phyloP scores from a whole-genome alignment of 768 basidiomycete genomes.

The Xanthoconium purpureum region DNA sequence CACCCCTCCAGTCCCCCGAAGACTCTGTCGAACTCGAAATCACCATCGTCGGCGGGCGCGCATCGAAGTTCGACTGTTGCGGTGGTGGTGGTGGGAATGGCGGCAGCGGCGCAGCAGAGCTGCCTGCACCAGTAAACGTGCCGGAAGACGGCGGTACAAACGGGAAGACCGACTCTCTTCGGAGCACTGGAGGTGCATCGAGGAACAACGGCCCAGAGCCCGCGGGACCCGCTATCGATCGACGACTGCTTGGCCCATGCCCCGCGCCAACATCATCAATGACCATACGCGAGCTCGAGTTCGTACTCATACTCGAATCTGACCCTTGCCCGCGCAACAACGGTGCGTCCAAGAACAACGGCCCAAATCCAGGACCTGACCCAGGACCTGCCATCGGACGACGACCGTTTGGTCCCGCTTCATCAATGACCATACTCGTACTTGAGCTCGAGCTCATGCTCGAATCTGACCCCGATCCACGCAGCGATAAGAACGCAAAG shows the following conservation, averaged over 20 bases:
- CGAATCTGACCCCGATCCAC: slow-evolving; percentile 18
- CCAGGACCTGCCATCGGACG: slow-evolving; percentile 2
- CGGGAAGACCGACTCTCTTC: slow-evolving; percentile 13
- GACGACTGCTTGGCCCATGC: background rate
- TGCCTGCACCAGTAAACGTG: slow-evolving; percentile 1
- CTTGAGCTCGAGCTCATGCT: slow-evolving; percentile 15
- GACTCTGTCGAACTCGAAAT: slow-evolving; percentile 10
- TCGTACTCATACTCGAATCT: slow-evolving; percentile 15
- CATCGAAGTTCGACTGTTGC: slow-evolving; percentile 3
- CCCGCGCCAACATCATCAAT: slow-evolving; percentile 8
- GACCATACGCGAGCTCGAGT: slow-evolving; percentile 8
- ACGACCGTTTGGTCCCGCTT: slow-evolving; percentile 1
- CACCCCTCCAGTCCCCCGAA: slow-evolving; percentile 14
- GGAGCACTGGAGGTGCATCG: slow-evolving; percentile 4
- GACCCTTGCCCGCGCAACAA: slow-evolving; percentile 17
- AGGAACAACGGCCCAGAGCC: slow-evolving; percentile 7
- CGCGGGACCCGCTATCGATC: background rate
- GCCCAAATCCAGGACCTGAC: background rate
- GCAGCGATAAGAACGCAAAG: slow-evolving; percentile 14
- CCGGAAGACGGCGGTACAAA: slow-evolving; percentile 7
- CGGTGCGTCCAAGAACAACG: slow-evolving; percentile 9
- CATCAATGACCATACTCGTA: slow-evolving; percentile 12
- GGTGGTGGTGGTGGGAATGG: background rate
- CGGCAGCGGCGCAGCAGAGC: background rate
- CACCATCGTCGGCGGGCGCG: background rate